phyloP scores from a whole-genome alignment of 208 protist genomes.

The Kentomonas sorsogonicus region DNA sequence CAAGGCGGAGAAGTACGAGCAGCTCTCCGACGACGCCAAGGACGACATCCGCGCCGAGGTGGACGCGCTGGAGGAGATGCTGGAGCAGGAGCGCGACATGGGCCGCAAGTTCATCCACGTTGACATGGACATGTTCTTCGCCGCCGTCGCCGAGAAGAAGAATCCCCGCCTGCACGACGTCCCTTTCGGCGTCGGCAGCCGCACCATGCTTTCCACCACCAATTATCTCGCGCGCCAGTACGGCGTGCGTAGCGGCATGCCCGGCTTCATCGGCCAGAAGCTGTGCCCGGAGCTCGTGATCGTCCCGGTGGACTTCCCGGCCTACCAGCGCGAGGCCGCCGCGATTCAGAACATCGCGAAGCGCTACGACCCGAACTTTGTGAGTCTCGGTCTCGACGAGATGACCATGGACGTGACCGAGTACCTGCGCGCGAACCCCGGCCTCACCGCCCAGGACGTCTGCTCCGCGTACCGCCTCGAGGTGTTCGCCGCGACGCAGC shows the following conservation, averaged over 20 bases:
- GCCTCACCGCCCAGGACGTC: slow-evolving; percentile 53
- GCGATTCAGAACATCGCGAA: slow-evolving; percentile 70
- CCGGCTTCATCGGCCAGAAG: slow-evolving; percentile 90
- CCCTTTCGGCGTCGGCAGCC: slow-evolving; percentile 92
- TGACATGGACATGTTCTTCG: slow-evolving; percentile 94
- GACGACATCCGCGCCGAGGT: slow-evolving; percentile 40
- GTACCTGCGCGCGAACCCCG: slow-evolving; percentile 46
- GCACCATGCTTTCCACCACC: slow-evolving; percentile 92
- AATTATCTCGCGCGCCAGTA: slow-evolving; percentile 95
- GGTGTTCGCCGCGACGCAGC: slow-evolving; percentile 62
- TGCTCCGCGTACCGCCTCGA: slow-evolving; percentile 72
- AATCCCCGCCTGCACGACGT: slow-evolving; percentile 80
- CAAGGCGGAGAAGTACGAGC: slow-evolving; percentile 51
- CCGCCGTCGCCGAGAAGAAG: slow-evolving; percentile 89
- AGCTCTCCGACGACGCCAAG: slow-evolving; percentile 30
- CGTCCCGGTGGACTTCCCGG: slow-evolving; percentile 70
- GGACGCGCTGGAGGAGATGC: slow-evolving; percentile 43
- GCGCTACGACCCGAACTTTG: slow-evolving; percentile 84
- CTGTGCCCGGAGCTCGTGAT: slow-evolving; percentile 89
- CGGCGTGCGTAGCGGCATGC: slow-evolving; percentile 95
- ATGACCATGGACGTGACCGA: slow-evolving; percentile 85
- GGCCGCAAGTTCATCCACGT: slow-evolving; percentile 72
- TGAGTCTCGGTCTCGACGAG: slow-evolving; percentile 74
- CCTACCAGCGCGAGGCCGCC: slow-evolving; percentile 68
- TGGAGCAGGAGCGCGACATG: slow-evolving; percentile 64